A percentile compares a stretch with the other conserved stretches of the same genome.
phyloP scores from a whole-genome alignment of 2,329 filamentous ascomycete species.

The Aschersonia sp. region DNA sequence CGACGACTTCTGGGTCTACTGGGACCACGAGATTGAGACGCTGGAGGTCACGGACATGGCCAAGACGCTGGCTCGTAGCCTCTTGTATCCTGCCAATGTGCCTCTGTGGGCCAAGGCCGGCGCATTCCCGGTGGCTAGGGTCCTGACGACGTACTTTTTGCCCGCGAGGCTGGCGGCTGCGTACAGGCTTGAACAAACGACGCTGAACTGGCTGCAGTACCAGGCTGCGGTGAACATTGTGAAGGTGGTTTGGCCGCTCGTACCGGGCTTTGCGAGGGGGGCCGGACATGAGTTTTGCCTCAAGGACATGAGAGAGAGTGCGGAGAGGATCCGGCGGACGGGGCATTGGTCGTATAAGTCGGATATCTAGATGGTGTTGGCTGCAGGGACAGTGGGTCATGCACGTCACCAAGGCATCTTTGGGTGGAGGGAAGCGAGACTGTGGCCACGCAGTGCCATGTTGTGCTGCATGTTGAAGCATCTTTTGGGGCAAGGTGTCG shows the following conservation, averaged over 20 bases:
- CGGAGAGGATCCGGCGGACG: conserved; percentile 8
- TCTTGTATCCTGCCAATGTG: conserved; percentile 11
- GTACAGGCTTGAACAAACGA: conserved; percentile 10
- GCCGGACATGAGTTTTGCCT: conserved; percentile 11
- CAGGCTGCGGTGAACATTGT: neutral
- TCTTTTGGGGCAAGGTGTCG: too few relatives aligned
- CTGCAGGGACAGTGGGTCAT: too few relatives aligned
- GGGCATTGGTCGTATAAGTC: conserved; percentile 4
- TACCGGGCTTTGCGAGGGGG: conserved; percentile 6
- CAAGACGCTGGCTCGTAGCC: conserved; percentile 8
- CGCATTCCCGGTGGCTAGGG: conserved; percentile 6
- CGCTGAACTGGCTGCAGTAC: conserved; percentile 10
- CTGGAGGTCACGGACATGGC: conserved; percentile 18
- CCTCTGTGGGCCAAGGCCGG: conserved; percentile 8
- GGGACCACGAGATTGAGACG: conserved; percentile 18
- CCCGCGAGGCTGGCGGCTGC: conserved; percentile 9
- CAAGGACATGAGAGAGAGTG: conserved; percentile 10
- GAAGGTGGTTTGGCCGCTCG: conserved; percentile 4
- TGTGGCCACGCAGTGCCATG: neutral
- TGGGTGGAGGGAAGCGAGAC: neutral
- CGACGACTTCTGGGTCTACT: conserved; percentile 21
- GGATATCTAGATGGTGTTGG: neutral
- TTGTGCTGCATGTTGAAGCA: too few relatives aligned
- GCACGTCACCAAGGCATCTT: too few relatives aligned
- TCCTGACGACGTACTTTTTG: conserved; percentile 8